Evolutionary conservation across 352 stramenopile species (phyloP).

Genomic region (Stramenopiles sp.): DNA sequence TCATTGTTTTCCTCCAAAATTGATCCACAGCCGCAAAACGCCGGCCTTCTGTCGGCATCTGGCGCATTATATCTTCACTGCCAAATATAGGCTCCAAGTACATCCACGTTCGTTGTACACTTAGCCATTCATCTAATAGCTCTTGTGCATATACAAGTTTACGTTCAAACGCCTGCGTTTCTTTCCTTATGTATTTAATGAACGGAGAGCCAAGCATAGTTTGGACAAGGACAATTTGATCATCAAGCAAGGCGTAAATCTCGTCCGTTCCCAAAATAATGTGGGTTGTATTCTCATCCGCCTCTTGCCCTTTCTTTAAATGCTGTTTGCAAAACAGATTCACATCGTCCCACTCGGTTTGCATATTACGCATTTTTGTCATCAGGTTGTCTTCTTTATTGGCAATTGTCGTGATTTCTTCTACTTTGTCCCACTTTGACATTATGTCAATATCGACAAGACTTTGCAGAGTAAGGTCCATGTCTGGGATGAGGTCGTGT

Average conservation of each 20-base stretch:
- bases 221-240: conserved; percentile 81
- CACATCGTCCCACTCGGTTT: too few species aligned
- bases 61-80: conserved; percentile 66
- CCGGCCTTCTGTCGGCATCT: conserved; percentile 62
- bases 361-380: not conserved
- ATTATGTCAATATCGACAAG: conserved; percentile 53
- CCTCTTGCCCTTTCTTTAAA: not conserved
- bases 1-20: conserved; percentile 79
- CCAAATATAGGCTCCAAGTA: conserved; percentile 89
- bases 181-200: conserved; percentile 74
- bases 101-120: conserved; percentile 83
- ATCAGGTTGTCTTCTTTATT: too few species aligned
- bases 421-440: conserved; percentile 29
- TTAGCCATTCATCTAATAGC: conserved; percentile 78
- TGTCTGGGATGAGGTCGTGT: conserved; percentile 53
- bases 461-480: conserved; percentile 53
- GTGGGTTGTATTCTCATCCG: conserved; percentile 42
- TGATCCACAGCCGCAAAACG: conserved; percentile 78
- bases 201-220: conserved; percentile 80
- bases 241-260: conserved; percentile 68
- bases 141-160: conserved; percentile 63
- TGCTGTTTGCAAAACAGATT: not conserved
- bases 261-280: conserved; percentile 59
- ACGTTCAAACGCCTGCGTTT: conserved; percentile 63
- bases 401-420: not conserved